Evolutionary conservation across 257 asterid genomes (phyloP).

Genomic region (Buddleja alternifolia): DNA sequence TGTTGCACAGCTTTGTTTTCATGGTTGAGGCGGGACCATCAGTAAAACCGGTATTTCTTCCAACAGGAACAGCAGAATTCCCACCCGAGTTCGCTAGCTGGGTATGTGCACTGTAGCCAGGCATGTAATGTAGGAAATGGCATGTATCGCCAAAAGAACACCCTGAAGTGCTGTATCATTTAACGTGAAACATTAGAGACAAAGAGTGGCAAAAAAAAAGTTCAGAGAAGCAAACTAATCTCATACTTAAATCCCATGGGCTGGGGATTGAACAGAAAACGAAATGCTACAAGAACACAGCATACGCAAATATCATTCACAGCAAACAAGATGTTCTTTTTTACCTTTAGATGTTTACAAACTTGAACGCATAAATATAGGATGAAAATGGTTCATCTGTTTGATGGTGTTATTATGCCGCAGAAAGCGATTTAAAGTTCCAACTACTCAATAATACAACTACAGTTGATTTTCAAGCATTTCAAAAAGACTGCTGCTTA

Average conservation of each 20-base stretch:
- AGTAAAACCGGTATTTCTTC: conserved; percentile 34
- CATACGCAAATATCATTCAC: not conserved
- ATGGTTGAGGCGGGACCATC: conserved; percentile 35
- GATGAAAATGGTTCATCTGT: not conserved
- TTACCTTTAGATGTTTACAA: not conserved
- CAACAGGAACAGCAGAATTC: conserved; percentile 25
- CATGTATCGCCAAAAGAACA: conserved; percentile 60
- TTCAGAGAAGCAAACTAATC: not conserved
- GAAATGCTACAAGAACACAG: not conserved
- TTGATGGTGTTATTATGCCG: not conserved
- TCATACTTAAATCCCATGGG: not conserved
- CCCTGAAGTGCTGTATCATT: conserved; percentile 53
- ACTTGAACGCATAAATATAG: not conserved
- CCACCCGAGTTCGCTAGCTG: conserved; percentile 48
- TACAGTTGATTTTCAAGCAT: too few relatives aligned
- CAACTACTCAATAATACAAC: conserved; percentile 12
- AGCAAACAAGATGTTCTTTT: not conserved
- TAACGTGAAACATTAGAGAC: conserved; percentile 22
- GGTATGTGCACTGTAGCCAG: conserved; percentile 53
- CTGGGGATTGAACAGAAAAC: not conserved
- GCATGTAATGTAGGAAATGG: conserved; percentile 53
- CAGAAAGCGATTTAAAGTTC: not conserved
- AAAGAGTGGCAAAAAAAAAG: conserved; percentile 16
- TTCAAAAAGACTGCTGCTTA: too few relatives aligned
- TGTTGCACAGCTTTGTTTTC: conserved; percentile 55